Conservation (phyloP, 202 grass and related monocot species). For the Alloteropsis angusta region DNA sequence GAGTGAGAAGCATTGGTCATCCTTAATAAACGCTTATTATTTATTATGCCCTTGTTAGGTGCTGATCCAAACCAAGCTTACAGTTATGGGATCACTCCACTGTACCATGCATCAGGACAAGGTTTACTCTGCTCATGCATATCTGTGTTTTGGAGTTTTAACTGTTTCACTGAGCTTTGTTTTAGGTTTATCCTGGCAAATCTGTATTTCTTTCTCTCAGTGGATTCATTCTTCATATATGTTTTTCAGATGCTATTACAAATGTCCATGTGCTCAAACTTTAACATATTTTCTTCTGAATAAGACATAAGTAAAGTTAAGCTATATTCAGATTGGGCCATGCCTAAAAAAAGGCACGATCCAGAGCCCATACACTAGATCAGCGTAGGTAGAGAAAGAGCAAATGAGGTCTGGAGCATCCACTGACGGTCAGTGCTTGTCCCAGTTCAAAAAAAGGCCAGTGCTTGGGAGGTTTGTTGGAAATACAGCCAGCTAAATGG, state of each 20-base stretch:
- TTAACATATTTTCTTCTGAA: not conserved
- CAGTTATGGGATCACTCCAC: not conserved
- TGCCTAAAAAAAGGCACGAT: not conserved
- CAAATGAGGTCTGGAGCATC: not conserved
- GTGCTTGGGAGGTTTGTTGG: not conserved
- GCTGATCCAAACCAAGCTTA: not conserved
- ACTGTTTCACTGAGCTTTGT: not conserved
- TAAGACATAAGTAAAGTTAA: not conserved
- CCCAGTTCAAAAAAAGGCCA: not conserved
- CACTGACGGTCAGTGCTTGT: not conserved
- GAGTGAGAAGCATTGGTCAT: not conserved
- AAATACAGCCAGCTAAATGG: not conserved
- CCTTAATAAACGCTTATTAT: not conserved
- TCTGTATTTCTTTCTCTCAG: not conserved
- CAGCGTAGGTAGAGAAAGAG: not conserved
- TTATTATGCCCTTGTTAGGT: conserved; percentile 2
- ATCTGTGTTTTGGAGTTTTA: not conserved
- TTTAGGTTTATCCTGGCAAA: not conserved
- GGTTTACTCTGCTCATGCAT: conserved; percentile 1
- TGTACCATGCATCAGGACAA: not conserved
- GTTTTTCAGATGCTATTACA: not conserved
- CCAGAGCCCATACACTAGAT: not conserved
- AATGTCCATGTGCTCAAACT: not conserved
- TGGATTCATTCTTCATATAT: not conserved
- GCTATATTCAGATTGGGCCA: not conserved